These are phyloP conservation scores for Macrocybe sp. DNA, from an alignment of 1,284 basidiomycete genomes.

Conservation along the genomic window DNA sequence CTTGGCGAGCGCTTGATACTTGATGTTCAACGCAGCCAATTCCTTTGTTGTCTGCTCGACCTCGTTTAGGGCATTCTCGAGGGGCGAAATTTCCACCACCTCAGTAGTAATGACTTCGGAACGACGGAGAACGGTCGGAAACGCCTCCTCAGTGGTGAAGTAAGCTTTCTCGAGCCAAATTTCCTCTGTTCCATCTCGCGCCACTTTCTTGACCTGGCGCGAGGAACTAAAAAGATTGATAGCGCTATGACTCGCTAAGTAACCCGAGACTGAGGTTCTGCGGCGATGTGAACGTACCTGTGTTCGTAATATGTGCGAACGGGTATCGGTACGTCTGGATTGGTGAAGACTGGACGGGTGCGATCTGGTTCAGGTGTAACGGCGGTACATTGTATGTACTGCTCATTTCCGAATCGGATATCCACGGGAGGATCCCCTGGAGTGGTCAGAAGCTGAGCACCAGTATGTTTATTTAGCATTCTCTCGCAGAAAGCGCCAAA, in stretches of 20 bases:
- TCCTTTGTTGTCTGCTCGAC: slow-evolving; percentile 78
- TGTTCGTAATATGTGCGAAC: slow-evolving; percentile 88
- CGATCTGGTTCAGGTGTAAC: slow-evolving; percentile 86
- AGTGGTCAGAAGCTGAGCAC: slow-evolving; percentile 76
- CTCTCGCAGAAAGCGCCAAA: slow-evolving; percentile 86
- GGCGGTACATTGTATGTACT: slow-evolving; percentile 85
- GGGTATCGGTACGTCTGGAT: slow-evolving; percentile 76
- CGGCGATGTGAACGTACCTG: slow-evolving; percentile 40
- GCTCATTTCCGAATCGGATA: slow-evolving; percentile 74
- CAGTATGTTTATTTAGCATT: slow-evolving; percentile 90
- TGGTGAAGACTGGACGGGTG: slow-evolving; percentile 75
- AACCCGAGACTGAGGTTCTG: slow-evolving; percentile 3
- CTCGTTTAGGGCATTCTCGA: slow-evolving; percentile 81
- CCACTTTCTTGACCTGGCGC: slow-evolving; percentile 60
- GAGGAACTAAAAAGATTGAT: slow-evolving; percentile 80
- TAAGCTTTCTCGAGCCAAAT: slow-evolving; percentile 88
- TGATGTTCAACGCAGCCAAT: slow-evolving; percentile 61
- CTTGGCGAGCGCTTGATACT: slow-evolving; percentile 75
- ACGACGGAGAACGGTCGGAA: slow-evolving; percentile 89
- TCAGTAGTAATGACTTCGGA: slow-evolving; percentile 83
- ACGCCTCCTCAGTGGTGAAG: slow-evolving; percentile 82
- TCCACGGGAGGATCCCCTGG: slow-evolving; percentile 78
- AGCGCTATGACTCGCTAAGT: slow-evolving; percentile 41
- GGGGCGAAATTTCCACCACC: slow-evolving; percentile 79
- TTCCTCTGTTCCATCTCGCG: slow-evolving; percentile 64